Percentiles rank a stretch among this genome's conserved stretches.
phyloP scores from a whole-genome alignment of 805 yeast genomes.

The Kodamaea sagamina region DNA sequence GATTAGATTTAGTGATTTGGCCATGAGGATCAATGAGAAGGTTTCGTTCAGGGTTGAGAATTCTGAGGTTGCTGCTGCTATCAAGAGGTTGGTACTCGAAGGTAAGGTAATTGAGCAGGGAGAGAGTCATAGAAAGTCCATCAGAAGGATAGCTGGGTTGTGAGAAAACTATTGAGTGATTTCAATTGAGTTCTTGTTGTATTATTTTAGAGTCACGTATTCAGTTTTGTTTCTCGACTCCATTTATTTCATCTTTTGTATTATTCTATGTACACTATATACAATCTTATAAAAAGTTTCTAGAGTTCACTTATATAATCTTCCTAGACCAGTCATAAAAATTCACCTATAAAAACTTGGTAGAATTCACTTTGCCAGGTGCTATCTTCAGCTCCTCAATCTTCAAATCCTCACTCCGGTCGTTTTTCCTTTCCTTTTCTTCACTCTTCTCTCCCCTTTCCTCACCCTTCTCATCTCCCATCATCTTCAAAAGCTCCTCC shows the following conservation, averaged over 20 bases:
- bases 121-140: constrained; percentile 67
- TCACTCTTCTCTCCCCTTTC: neutral
- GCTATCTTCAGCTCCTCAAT: neutral
- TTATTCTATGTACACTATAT: constrained; percentile 3
- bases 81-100: constrained; percentile 70
- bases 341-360: constrained; percentile 17
- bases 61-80: constrained; percentile 64
- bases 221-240: neutral
- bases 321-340: no score
- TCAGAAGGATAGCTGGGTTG: constrained; percentile 32
- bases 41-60: constrained; percentile 66
- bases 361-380: constrained; percentile 10
- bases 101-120: constrained; percentile 68
- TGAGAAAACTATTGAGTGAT: no score
- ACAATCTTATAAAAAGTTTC: constrained; percentile 17
- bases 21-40: constrained; percentile 65
- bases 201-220: no score
- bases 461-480: constrained; percentile 10
- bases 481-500: constrained; percentile 35
- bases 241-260: neutral
- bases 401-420: neutral
- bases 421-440: neutral
- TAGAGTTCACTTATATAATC: constrained; percentile 13
- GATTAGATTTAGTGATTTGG: constrained; percentile 60
- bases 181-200: no score